Conservation (phyloP, 805 yeast genomes). For the Wickerhamiella allomyrinae region DNA sequence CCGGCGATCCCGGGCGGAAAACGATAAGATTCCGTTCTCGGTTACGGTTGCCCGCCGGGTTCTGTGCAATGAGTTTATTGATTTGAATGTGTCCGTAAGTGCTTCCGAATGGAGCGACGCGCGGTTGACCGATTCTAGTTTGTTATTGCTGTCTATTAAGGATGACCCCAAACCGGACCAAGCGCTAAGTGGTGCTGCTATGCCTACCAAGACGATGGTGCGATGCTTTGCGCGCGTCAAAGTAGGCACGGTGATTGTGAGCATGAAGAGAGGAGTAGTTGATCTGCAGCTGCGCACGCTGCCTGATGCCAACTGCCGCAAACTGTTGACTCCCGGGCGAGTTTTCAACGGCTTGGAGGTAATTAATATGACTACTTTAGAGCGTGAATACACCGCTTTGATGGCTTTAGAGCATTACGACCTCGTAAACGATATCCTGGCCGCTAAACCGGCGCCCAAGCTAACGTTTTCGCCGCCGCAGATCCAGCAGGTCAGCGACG, state of each 20-base stretch:
- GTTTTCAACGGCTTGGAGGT: conserved; percentile 56
- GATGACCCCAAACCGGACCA: neutral
- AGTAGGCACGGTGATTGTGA: conserved; percentile 30
- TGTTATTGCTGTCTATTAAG: conserved; percentile 50
- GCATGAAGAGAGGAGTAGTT: conserved; percentile 38
- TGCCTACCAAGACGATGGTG: conserved; percentile 24
- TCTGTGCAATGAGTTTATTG: conserved; percentile 75
- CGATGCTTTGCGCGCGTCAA: conserved; percentile 71
- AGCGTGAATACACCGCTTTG: conserved; percentile 79
- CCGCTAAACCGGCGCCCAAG: conserved; percentile 41
- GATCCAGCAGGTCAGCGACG: conserved; percentile 30
- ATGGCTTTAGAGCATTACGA: conserved; percentile 75
- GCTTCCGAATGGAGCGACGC: conserved; percentile 36
- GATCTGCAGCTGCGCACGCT: conserved; percentile 65
- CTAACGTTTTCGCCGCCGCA: conserved; percentile 23
- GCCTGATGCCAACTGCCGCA: conserved; percentile 33
- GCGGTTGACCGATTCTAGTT: conserved; percentile 58
- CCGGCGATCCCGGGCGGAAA: conserved; percentile 52
- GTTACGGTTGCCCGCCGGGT: conserved; percentile 65
- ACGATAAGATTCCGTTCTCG: conserved; percentile 43
- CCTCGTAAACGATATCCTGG: conserved; percentile 47
- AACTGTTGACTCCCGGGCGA: conserved; percentile 47
- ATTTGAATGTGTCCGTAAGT: conserved; percentile 61
- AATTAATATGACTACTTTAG: conserved; percentile 80
- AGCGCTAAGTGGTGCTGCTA: neutral